These are phyloP conservation scores for Hypoxylon sp. DNA, from an alignment of 2,329 filamentous ascomycete species.

Conservation along the genomic window DNA sequence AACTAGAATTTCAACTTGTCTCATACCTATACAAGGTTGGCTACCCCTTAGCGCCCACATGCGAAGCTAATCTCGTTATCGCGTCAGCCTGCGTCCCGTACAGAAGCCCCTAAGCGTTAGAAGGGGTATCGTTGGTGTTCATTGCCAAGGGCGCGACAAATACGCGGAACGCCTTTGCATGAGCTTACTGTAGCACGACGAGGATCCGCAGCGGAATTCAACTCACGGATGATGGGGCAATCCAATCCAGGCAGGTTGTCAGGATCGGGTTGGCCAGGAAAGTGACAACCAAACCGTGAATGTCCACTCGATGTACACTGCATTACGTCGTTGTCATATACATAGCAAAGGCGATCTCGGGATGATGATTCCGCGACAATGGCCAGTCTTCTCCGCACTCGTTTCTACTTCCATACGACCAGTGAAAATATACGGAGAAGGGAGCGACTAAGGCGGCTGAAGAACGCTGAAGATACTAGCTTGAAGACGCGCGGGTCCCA, in stretches of 20 bases:
- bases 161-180: conserved; percentile 23
- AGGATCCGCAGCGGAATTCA: conserved; percentile 32
- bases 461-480: conserved; percentile 14
- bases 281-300: conserved; percentile 16
- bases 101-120: conserved; percentile 12
- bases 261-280: conserved; percentile 15
- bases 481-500: background rate
- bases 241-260: conserved; percentile 38
- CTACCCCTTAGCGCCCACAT: conserved; percentile 28
- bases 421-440: background rate
- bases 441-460: background rate
- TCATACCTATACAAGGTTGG: conserved; percentile 13
- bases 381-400: conserved; percentile 24
- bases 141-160: conserved; percentile 20
- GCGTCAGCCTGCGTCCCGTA: conserved; percentile 24
- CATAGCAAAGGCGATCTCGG: conserved; percentile 28
- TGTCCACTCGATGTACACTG: conserved; percentile 6
- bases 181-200: conserved; percentile 40
- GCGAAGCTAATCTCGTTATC: conserved; percentile 32
- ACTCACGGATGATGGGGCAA: conserved; percentile 23
- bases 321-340: conserved; percentile 8
- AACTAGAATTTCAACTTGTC: conserved; percentile 14
- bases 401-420: conserved; percentile 10
- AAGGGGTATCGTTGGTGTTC: conserved; percentile 21
- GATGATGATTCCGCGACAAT: conserved; percentile 29